Percentiles rank a stretch among this genome's conserved stretches.
Evolutionary conservation across 345 rosid species (phyloP).

Genomic region (Brassica nigra): DNA sequence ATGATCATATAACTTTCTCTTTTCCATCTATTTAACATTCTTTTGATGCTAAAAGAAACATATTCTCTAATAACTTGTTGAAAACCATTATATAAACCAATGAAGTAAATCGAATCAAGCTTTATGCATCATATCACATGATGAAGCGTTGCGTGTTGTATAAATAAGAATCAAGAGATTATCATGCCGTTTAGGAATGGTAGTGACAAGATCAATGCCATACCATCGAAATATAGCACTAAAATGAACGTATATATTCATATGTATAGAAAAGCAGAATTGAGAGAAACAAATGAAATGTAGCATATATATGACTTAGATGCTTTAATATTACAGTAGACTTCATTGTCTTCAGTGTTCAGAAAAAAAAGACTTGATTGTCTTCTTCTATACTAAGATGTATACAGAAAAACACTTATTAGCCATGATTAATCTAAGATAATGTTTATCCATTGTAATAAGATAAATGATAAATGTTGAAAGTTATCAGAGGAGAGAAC

Average conservation of each 20-base stretch:
- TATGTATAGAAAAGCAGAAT: not conserved
- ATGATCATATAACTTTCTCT: slow-evolving; percentile 56
- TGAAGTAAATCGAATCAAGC: slow-evolving; percentile 25
- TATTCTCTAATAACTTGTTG: slow-evolving; percentile 40
- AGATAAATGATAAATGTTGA: slow-evolving; percentile 10
- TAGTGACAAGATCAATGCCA: slow-evolving; percentile 6
- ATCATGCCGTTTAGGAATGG: slow-evolving; percentile 17
- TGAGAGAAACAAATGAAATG: not conserved
- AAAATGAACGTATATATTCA: slow-evolving; percentile 2
- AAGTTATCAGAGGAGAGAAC: slow-evolving; percentile 32
- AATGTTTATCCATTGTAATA: not conserved
- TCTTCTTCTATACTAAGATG: slow-evolving; percentile 21
- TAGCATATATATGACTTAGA: not conserved
- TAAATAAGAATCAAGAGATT: slow-evolving; percentile 17
- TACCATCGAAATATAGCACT: not conserved
- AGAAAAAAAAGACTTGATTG: not conserved
- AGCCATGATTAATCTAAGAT: not conserved
- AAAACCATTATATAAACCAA: slow-evolving; percentile 11
- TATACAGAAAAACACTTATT: not conserved
- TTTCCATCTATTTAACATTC: slow-evolving; percentile 50
- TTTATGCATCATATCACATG: slow-evolving; percentile 23
- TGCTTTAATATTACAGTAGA: not conserved
- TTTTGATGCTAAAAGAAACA: slow-evolving; percentile 21
- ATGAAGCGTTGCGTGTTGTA: slow-evolving; percentile 30
- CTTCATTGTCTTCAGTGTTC: not conserved